Evolutionary conservation across 805 yeast genomes (phyloP).

Genomic region (Wickerhamomyces canadensis): DNA sequence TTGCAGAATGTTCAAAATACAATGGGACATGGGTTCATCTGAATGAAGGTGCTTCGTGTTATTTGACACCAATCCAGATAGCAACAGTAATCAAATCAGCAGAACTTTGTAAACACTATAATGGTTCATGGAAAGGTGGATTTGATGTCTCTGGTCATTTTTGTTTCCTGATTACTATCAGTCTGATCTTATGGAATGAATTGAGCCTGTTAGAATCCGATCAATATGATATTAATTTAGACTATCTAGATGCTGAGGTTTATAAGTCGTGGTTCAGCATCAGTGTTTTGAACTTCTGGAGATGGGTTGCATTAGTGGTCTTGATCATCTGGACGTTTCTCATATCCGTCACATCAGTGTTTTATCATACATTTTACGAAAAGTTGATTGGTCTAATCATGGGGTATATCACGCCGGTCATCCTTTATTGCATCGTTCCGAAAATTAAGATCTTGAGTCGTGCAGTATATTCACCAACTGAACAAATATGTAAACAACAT

Average conservation of each 20-base stretch:
- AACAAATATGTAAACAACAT: not conserved
- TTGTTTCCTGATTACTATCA: constrained; percentile 37
- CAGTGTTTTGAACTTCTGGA: constrained; percentile 6
- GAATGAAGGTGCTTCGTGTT: constrained; percentile 10
- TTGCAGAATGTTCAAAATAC: constrained; percentile 9
- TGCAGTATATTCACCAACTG: not conserved
- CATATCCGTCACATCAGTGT: constrained; percentile 68
- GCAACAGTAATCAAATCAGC: constrained; percentile 23
- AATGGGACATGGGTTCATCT: constrained; percentile 20
- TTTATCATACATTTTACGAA: constrained; percentile 77
- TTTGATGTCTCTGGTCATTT: constrained; percentile 53
- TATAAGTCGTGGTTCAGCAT: constrained; percentile 6
- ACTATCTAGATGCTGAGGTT: constrained; percentile 3
- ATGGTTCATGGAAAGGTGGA: constrained; percentile 42
- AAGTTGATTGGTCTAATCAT: constrained; percentile 64
- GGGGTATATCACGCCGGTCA: constrained; percentile 48
- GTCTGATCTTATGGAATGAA: constrained; percentile 37
- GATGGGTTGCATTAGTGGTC: constrained; percentile 12
- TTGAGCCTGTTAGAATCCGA: constrained; percentile 13
- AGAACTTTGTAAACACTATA: constrained; percentile 25
- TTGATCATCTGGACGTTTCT: constrained; percentile 47
- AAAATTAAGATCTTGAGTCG: not conserved
- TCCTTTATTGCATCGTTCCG: constrained; percentile 34
- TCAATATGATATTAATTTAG: constrained; percentile 2
- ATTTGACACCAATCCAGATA: constrained; percentile 10